Conservation (phyloP, 306 rosid species). For the Dalbergia oliveri region DNA sequence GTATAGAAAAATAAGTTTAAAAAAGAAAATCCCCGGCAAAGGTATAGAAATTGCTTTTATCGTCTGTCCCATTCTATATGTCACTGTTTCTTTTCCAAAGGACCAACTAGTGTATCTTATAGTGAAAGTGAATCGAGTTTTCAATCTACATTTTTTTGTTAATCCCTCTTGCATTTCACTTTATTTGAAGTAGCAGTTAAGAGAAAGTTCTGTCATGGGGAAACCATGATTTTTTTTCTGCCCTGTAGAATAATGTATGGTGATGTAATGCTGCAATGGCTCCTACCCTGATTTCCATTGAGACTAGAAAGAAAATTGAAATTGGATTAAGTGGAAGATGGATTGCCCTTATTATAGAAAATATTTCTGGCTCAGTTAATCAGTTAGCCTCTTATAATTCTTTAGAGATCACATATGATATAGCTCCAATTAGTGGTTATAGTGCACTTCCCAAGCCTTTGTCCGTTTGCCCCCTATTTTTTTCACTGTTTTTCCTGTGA, state of each 20-base stretch:
- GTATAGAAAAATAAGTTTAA: too few relatives aligned
- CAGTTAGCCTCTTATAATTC: neutral
- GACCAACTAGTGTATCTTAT: too few relatives aligned
- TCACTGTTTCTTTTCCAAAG: too few relatives aligned
- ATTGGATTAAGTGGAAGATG: conserved; percentile 1
- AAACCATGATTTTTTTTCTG: neutral
- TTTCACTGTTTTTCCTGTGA: neutral
- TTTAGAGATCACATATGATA: too few relatives aligned
- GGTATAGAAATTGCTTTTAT: too few relatives aligned
- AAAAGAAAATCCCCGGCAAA: too few relatives aligned
- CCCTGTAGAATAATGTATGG: neutral
- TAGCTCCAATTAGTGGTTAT: neutral
- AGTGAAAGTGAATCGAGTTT: too few relatives aligned
- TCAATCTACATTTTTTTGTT: too few relatives aligned
- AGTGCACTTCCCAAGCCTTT: neutral
- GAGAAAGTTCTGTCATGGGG: neutral
- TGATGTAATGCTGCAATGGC: neutral
- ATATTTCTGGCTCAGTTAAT: neutral
- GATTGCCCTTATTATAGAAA: neutral
- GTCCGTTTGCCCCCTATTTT: conserved; percentile 1
- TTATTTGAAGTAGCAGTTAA: too few relatives aligned
- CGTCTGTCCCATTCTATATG: too few relatives aligned
- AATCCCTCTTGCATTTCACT: too few relatives aligned
- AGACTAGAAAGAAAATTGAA: neutral
- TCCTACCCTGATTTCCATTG: neutral